These are phyloP conservation scores for Funneliformis mosseae DNA, from an alignment of 192 early-diverging fungal genomes.

Conservation along the genomic window DNA sequence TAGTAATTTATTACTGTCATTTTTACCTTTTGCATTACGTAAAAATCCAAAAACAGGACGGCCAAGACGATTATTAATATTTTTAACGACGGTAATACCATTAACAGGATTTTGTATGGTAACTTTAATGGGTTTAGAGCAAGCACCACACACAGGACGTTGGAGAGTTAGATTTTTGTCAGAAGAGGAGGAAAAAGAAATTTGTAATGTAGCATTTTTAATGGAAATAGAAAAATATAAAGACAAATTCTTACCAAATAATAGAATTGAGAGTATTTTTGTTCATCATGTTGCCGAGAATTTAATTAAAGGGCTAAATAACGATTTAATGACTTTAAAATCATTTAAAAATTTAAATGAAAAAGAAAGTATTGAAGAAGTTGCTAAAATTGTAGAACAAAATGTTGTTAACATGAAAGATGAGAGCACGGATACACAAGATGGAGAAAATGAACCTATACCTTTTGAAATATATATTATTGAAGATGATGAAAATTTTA, in stretches of 20 bases:
- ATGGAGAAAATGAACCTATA: conserved; percentile 32
- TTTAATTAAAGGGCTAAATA: conserved; percentile 13
- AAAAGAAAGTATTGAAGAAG: conserved; percentile 4
- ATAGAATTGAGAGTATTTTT: conserved; percentile 10
- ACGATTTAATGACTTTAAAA: conserved; percentile 14
- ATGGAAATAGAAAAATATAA: conserved; percentile 17
- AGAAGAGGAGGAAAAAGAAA: conserved; percentile 52
- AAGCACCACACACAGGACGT: conserved; percentile 58
- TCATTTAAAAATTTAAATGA: not conserved
- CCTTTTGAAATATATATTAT: conserved; percentile 45
- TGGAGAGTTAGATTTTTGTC: conserved; percentile 51
- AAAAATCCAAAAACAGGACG: not conserved
- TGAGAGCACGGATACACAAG: conserved; percentile 30
- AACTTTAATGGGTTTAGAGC: conserved; percentile 42
- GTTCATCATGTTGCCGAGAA: not conserved
- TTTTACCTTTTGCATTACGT: conserved; percentile 14
- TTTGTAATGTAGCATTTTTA: conserved; percentile 41
- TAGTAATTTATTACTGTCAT: conserved; percentile 19
- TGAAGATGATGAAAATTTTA: conserved; percentile 37
- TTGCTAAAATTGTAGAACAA: not conserved
- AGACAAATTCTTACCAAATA: not conserved
- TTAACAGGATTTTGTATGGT: conserved; percentile 42
- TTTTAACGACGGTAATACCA: conserved; percentile 33
- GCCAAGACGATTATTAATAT: not conserved
- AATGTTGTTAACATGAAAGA: conserved; percentile 7